Conservation (phyloP, 148 eudicot species). For the Dianthus caryophyllus region DNA sequence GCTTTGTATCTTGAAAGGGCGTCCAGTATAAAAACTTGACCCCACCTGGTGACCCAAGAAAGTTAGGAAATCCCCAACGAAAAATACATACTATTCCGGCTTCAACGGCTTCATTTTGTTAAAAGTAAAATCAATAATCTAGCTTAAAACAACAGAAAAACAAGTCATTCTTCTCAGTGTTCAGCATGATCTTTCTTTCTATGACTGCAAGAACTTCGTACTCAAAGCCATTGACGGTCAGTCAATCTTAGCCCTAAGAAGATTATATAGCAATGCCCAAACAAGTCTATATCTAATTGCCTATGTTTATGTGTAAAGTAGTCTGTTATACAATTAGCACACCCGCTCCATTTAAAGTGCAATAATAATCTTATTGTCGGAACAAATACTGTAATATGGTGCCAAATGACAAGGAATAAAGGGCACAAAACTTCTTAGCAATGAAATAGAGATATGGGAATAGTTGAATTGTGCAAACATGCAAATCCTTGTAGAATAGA, state of each 20-base stretch:
- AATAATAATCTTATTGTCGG: not conserved
- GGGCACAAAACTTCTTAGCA: not conserved
- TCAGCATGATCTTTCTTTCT: not conserved
- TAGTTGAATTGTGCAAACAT: not conserved
- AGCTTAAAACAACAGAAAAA: not conserved
- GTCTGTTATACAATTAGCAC: not conserved
- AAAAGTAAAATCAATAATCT: not conserved
- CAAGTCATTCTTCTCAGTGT: not conserved
- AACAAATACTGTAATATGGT: not conserved
- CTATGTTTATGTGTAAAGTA: not conserved
- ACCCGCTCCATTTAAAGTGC: constrained; percentile 32
- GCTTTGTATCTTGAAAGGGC: constrained; percentile 93
- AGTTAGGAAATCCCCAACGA: no score
- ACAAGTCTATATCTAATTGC: not conserved
- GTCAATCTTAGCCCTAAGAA: not conserved
- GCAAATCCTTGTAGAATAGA: not conserved
- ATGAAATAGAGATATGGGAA: not conserved
- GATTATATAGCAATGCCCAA: constrained; percentile 16
- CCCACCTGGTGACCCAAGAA: constrained; percentile 62
- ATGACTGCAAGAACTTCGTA: constrained; percentile 27
- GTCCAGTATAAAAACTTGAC: constrained; percentile 98
- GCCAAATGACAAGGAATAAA: not conserved
- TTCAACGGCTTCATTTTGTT: no score
- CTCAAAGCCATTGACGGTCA: constrained; percentile 18
- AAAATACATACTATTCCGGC: no score